Percentiles rank a stretch among this genome's conserved stretches.
phyloP scores from a whole-genome alignment of 2,329 filamentous ascomycete species.

The Coniochaeta pulveracea region DNA sequence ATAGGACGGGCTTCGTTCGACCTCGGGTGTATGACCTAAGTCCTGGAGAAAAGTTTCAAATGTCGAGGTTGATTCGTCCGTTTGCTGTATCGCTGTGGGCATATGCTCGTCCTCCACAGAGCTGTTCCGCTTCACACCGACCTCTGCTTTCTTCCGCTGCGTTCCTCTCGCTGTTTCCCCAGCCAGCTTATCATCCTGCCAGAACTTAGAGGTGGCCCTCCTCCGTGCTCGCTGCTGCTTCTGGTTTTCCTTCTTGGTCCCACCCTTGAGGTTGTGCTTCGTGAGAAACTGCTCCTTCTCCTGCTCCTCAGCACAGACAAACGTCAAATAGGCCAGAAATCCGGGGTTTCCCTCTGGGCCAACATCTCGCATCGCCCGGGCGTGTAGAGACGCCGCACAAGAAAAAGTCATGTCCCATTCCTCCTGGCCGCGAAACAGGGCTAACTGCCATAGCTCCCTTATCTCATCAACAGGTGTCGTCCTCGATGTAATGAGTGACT shows the following conservation, averaged over 20 bases:
- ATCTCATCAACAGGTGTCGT: conserved; percentile 15
- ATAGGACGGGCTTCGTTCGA: neutral
- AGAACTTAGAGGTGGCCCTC: conserved; percentile 1
- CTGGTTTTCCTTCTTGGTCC: neutral
- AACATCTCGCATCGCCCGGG: neutral
- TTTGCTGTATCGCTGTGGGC: neutral
- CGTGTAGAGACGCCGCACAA: conserved; percentile 17
- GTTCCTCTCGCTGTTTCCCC: too few species aligned
- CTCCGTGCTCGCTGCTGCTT: neutral
- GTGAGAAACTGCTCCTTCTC: neutral
- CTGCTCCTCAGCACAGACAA: neutral
- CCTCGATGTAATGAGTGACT: conserved; percentile 14
- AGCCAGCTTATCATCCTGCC: conserved; percentile 1
- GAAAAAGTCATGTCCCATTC: conserved; percentile 21
- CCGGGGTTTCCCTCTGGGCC: conserved; percentile 2
- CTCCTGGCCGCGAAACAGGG: conserved; percentile 19
- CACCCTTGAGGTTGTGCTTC: too few species aligned
- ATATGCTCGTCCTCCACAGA: too few species aligned
- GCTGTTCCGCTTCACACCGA: too few species aligned
- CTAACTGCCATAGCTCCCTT: conserved; percentile 13
- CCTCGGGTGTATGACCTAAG: too few species aligned
- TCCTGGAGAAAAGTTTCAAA: neutral
- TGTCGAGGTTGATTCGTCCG: neutral
- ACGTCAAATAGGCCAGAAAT: neutral
- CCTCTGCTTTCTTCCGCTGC: too few species aligned